Percentiles rank a stretch among this genome's conserved stretches.
phyloP scores from a whole-genome alignment of 164 flowering plant species.

The Malania oleifera region DNA sequence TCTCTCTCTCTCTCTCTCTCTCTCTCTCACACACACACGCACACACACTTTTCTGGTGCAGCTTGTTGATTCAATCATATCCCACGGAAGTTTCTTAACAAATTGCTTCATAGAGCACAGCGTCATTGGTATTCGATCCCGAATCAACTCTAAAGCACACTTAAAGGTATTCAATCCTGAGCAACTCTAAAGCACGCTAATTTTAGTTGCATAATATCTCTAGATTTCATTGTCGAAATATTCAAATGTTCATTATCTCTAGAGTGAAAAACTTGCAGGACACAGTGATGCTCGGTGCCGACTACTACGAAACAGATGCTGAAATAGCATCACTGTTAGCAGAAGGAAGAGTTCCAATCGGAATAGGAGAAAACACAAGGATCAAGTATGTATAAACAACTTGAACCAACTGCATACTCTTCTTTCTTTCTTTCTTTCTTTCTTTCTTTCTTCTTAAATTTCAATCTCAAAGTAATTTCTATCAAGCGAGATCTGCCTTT shows the following conservation, averaged over 20 bases:
- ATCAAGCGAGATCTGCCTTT: too few species aligned
- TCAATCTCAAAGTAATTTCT: too few species aligned
- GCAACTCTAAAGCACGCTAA: neutral
- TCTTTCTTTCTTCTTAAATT: too few species aligned
- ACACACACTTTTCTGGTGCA: slow-evolving; percentile 34
- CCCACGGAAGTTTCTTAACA: slow-evolving; percentile 87
- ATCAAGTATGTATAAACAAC: slow-evolving; percentile 43
- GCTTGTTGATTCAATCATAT: slow-evolving; percentile 87
- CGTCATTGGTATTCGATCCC: slow-evolving; percentile 83
- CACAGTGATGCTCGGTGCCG: slow-evolving; percentile 97
- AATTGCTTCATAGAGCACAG: slow-evolving; percentile 76
- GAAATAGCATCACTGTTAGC: slow-evolving; percentile 64
- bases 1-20: too few species aligned
- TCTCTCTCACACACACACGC: too few species aligned
- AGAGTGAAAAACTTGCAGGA: slow-evolving; percentile 47
- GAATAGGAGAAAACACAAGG: slow-evolving; percentile 85
- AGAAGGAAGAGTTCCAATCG: slow-evolving; percentile 85
- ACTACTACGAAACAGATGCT: slow-evolving; percentile 73
- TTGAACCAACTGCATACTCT: neutral
- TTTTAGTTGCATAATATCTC: neutral
- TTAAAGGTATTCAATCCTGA: slow-evolving; percentile 49
- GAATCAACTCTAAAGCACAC: slow-evolving; percentile 62
- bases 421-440: neutral
- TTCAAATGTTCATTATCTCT: too few species aligned
- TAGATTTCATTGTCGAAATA: neutral